Evolutionary conservation across 768 basidiomycete species (phyloP), one percentile per base, ranked within the genome.

Genomic region (Hericium coralloides): DNA sequence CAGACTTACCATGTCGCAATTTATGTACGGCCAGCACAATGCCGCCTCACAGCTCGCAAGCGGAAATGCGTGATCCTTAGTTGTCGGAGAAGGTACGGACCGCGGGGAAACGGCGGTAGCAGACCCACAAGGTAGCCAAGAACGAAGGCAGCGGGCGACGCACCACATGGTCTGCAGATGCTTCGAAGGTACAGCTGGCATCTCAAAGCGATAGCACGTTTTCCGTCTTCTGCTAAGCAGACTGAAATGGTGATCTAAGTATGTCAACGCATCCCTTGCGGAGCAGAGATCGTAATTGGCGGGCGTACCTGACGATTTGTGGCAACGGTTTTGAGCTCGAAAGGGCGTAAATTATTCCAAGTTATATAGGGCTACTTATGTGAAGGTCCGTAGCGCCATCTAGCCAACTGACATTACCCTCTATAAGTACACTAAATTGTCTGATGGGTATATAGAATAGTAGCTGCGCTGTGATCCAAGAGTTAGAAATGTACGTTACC

Each of bases 401-500:
- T 9, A 5, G 43, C 43, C 43, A 45, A 20, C 14, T 9, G n/a
- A 12, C 26, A 51, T 36, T 12, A 45, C 20, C n/a, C 15, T 17
- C 15, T 45, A n/a, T 45, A 45, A 20, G 15, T 56, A 56, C 43
- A 18, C 43, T 45, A 45, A 20, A 45, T 45, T 20, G 43, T n/a
- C n/a, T 45, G 15, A 20, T 18, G 43, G 43, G 43, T 45, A 45
- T 45, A 20, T 45, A 45, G 43, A 45, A 17, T 45, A 25, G 25
- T 39, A 36, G 12, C 45, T 53, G 37, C 18, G 55, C 38, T 25
- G 14, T 31, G 9, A 53, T 49, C 31, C 37, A n/a, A n/a, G 18
- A 51, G 38, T 48, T 36, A 18, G 22, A 50, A 2, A 25, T 17
- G 39, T 22, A 49, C 26, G 23, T 82, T 73, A 90, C 89, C 89